A percentile compares a stretch with the other conserved stretches of the same genome.
Evolutionary conservation across 2,329 filamentous ascomycete species (phyloP).

Genomic region (Thelonectria olida): DNA sequence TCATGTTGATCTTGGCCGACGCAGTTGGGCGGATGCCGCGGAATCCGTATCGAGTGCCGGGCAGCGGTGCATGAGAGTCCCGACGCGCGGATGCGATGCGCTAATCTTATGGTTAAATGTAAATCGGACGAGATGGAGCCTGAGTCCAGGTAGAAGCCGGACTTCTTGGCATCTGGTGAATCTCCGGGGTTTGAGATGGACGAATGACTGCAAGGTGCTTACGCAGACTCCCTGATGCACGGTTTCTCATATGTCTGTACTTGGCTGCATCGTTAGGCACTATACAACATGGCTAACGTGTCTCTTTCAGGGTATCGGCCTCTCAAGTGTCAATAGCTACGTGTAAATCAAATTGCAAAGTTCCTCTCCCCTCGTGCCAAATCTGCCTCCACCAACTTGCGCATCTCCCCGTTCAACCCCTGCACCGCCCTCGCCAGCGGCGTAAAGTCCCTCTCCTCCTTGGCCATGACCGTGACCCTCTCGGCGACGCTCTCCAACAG

Average conservation of each 20-base stretch:
- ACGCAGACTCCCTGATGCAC: too few relatives aligned
- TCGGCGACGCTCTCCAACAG: constrained; percentile 1
- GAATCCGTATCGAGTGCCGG: too few relatives aligned
- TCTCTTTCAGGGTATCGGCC: not conserved
- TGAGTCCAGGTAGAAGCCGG: not conserved
- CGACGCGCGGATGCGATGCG: too few relatives aligned
- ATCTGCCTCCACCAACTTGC: not conserved
- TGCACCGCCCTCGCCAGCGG: constrained; percentile 7
- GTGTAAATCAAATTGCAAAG: not conserved
- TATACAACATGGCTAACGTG: not conserved
- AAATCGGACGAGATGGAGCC: not conserved
- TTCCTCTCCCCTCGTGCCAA: not conserved
- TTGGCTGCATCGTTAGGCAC: not conserved
- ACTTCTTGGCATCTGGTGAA: not conserved
- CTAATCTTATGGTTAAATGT: too few relatives aligned
- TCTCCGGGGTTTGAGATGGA: not conserved
- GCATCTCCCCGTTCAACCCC: not conserved
- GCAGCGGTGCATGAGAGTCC: not conserved
- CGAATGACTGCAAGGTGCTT: not conserved
- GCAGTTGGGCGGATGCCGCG: too few relatives aligned
- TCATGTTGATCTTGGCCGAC: too few relatives aligned
- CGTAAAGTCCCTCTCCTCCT: constrained; percentile 2
- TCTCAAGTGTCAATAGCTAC: not conserved
- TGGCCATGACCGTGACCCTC: not conserved
- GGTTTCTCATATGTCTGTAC: too few relatives aligned